phyloP scores from a whole-genome alignment of 306 rosid species.

The Prunus fruticosa region DNA sequence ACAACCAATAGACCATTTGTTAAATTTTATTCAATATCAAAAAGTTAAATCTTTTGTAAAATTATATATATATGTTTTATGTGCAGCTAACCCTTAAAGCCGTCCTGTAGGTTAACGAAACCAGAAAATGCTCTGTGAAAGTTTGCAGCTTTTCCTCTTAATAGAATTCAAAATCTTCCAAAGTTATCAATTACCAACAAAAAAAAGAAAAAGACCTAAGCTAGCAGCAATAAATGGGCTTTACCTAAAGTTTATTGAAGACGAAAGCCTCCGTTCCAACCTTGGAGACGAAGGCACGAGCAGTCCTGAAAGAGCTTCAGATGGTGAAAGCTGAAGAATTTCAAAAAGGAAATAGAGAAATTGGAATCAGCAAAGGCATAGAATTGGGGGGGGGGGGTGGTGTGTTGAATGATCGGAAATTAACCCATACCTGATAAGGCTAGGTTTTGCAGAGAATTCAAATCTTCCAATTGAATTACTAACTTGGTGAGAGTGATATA shows the following conservation, averaged over 20 bases:
- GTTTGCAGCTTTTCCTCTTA: background rate
- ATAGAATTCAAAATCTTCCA: background rate
- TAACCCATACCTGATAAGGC: background rate
- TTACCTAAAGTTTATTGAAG: background rate
- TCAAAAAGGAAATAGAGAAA: background rate
- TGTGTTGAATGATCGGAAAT: background rate
- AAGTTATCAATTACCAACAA: background rate
- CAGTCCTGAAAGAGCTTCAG: background rate
- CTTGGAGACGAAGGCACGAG: background rate
- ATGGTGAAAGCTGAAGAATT: background rate
- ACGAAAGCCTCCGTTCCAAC: background rate
- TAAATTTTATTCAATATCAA: background rate
- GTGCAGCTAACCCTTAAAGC: background rate
- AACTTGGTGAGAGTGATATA: too few species aligned
- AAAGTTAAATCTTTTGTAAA: background rate
- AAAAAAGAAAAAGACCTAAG: background rate
- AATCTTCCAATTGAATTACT: too few species aligned
- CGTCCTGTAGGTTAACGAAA: background rate
- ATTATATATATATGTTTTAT: too few species aligned
- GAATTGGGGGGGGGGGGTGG: background rate
- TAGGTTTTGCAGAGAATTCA: too few species aligned
- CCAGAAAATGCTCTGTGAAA: background rate
- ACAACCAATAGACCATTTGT: background rate
- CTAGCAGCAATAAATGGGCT: background rate
- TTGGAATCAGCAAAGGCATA: background rate